Conservation (phyloP, 192 early-diverging fungal species). For the Linnemannia schmuckeri region DNA sequence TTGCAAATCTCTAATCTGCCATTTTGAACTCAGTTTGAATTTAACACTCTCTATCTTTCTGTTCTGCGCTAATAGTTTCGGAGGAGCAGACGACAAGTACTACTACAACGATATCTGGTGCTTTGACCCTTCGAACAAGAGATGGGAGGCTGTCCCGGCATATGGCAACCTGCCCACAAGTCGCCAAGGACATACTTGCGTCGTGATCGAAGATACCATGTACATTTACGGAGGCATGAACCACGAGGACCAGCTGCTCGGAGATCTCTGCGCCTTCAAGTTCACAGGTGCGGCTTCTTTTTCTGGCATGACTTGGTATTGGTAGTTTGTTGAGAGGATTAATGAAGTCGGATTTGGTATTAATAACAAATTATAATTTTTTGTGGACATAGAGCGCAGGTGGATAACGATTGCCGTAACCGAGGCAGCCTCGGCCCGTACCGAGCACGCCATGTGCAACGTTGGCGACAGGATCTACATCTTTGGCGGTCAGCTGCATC, state of each 20-base stretch:
- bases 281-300: constrained; percentile 54
- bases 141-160: constrained; percentile 58
- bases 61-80: constrained; percentile 57
- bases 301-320: not conserved
- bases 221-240: constrained; percentile 70
- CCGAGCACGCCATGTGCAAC: constrained; percentile 59
- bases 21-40: not conserved
- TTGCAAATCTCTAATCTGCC: not conserved
- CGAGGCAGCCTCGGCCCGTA: constrained; percentile 58
- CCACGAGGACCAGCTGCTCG: constrained; percentile 56
- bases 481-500: constrained; percentile 65
- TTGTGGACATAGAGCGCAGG: constrained; percentile 50
- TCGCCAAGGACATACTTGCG: constrained; percentile 52
- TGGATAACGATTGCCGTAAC: constrained; percentile 68
- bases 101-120: constrained; percentile 72
- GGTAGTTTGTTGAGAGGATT: not conserved
- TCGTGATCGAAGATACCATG: constrained; percentile 61
- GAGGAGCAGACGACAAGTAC: constrained; percentile 62
- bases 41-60: not conserved
- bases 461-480: constrained; percentile 63
- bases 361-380: not conserved
- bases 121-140: constrained; percentile 57
- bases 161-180: constrained; percentile 61
- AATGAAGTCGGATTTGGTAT: no score
- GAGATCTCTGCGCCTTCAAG: constrained; percentile 65